Evolutionary conservation across 768 basidiomycete species (phyloP).

Genomic region (Russula dissimulans): DNA sequence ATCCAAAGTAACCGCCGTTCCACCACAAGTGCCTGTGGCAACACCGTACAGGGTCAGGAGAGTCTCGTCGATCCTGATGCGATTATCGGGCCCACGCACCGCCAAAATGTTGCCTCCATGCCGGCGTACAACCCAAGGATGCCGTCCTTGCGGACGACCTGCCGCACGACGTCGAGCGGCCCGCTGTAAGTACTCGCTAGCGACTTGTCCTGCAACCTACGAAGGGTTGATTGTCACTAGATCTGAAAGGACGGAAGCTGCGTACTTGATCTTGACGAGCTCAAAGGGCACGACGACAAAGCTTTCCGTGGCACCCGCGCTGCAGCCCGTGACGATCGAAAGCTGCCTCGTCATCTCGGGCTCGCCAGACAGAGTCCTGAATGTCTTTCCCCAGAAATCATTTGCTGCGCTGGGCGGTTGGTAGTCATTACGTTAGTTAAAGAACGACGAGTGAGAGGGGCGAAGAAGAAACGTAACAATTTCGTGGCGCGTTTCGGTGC

Average conservation of each 20-base stretch:
- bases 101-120: slow-evolving; percentile 98
- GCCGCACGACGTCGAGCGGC: slow-evolving; percentile 82
- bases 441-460: not conserved
- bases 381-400: slow-evolving; percentile 94
- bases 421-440: slow-evolving; percentile 7
- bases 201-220: slow-evolving; percentile 83
- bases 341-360: slow-evolving; percentile 80
- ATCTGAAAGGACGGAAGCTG: slow-evolving; percentile 3
- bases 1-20: slow-evolving; percentile 95
- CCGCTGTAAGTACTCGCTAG: slow-evolving; percentile 69
- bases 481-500: slow-evolving; percentile 98
- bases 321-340: slow-evolving; percentile 86
- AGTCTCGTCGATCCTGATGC: not conserved
- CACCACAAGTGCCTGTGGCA: slow-evolving; percentile 67
- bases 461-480: slow-evolving; percentile 45
- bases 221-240: not conserved
- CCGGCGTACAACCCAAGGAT: slow-evolving; percentile 82
- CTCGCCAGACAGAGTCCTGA: slow-evolving; percentile 50
- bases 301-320: slow-evolving; percentile 92
- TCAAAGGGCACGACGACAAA: slow-evolving; percentile 96
- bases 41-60: not conserved
- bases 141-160: slow-evolving; percentile 70
- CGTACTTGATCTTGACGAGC: slow-evolving; percentile 78
- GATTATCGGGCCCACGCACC: slow-evolving; percentile 35
- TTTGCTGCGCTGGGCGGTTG: slow-evolving; percentile 48